A percentile compares a stretch with the other conserved stretches of the same genome.
Conservation (phyloP, 768 basidiomycete genomes). For the Cystobasidium ongulense region DNA sequence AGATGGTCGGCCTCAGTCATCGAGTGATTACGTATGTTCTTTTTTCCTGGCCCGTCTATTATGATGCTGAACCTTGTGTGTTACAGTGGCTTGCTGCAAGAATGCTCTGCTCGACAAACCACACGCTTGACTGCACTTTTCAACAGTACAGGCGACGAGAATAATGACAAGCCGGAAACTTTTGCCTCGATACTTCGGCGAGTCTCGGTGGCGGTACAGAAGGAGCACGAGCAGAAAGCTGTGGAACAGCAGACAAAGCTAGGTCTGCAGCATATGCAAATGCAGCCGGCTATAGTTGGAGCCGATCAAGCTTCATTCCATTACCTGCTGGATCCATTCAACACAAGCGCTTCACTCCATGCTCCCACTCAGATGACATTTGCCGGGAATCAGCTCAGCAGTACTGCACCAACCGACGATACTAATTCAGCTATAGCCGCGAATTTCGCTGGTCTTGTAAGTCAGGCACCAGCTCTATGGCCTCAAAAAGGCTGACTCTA, state of each 20-base stretch:
- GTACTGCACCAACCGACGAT: neutral
- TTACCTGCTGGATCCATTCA: neutral
- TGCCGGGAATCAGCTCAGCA: neutral
- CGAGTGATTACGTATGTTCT: neutral
- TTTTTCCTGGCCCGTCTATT: neutral
- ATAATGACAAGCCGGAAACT: neutral
- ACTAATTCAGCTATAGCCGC: neutral
- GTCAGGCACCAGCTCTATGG: neutral
- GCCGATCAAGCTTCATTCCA: neutral
- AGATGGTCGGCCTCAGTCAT: neutral
- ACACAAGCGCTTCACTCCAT: neutral
- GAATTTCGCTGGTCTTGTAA: neutral
- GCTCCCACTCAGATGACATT: neutral
- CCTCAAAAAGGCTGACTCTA: neutral
- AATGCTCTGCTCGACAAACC: neutral
- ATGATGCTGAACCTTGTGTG: neutral
- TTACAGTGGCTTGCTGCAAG: neutral
- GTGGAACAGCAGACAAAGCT: neutral
- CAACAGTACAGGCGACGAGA: neutral
- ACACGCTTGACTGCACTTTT: neutral
- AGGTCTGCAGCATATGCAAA: neutral
- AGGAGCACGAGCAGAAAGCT: neutral
- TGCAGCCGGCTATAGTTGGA: neutral
- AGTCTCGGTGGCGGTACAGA: neutral
- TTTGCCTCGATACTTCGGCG: neutral